Conservation (phyloP, 2,329 filamentous ascomycete genomes). For the Arthrobotrys sphaeroides region DNA sequence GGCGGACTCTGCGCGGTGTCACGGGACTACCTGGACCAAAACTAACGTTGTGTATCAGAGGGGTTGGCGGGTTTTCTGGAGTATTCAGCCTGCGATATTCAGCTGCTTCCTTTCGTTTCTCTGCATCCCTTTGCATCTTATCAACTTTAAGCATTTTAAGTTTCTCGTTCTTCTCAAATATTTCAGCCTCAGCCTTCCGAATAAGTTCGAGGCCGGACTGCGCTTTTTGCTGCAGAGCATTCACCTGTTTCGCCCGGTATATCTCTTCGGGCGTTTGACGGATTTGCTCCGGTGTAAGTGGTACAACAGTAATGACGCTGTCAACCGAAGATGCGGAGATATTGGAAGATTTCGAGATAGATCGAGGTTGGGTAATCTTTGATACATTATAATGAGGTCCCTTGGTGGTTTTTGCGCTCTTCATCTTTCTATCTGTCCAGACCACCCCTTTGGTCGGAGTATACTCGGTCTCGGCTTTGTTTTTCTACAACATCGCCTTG, state of each 20-base stretch:
- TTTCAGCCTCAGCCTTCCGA: not conserved
- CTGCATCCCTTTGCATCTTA: not conserved
- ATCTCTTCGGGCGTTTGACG: not conserved
- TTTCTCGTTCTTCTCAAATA: not conserved
- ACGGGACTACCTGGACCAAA: no score
- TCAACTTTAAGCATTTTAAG: not conserved
- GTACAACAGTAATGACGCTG: not conserved
- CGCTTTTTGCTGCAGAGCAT: not conserved
- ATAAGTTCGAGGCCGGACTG: not conserved
- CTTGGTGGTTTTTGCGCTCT: not conserved
- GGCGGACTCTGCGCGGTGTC: not conserved
- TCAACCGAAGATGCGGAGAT: not conserved
- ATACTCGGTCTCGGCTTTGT: constrained; percentile 1
- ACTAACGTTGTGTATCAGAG: no score
- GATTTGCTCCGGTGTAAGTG: not conserved
- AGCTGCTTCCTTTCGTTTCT: not conserved
- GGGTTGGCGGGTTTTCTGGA: not conserved
- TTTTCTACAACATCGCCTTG: constrained; percentile 21
- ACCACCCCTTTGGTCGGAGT: not conserved
- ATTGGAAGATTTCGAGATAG: not conserved
- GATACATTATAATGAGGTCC: not conserved
- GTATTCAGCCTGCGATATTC: not conserved
- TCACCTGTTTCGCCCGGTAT: not conserved
- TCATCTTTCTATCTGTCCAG: constrained; percentile 15
- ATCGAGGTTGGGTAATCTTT: not conserved